Conservation (phyloP, 2,329 filamentous ascomycete species). For the Aspergillus tamarii region DNA sequence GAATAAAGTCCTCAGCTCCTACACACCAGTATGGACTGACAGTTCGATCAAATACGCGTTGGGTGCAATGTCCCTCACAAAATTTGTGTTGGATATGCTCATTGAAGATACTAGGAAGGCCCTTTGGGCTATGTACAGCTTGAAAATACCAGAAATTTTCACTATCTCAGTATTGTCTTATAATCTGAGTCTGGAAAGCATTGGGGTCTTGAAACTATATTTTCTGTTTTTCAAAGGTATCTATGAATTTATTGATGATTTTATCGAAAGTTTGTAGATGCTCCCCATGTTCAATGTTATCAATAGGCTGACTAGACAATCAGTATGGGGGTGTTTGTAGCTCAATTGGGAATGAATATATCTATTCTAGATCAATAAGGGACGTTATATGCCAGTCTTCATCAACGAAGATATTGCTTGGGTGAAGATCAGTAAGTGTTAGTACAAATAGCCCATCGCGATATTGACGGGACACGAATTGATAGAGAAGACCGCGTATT, state of each 20-base stretch:
- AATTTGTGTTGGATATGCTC: constrained; percentile 28
- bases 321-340: constrained; percentile 33
- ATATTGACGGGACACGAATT: constrained; percentile 32
- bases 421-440: constrained; percentile 45
- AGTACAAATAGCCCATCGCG: constrained; percentile 41
- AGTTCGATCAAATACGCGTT: constrained; percentile 16
- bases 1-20: constrained; percentile 11
- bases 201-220: neutral
- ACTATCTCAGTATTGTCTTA: constrained; percentile 28
- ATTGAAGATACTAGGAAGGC: constrained; percentile 29
- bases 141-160: constrained; percentile 34
- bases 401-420: constrained; percentile 43
- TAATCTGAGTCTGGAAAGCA: constrained; percentile 19
- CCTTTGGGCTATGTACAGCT: constrained; percentile 29
- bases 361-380: constrained; percentile 42
- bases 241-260: constrained; percentile 23
- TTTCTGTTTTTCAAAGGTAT: constrained; percentile 27
- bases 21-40: constrained; percentile 20
- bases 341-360: constrained; percentile 34
- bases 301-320: constrained; percentile 26
- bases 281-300: constrained; percentile 21
- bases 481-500: constrained; percentile 32
- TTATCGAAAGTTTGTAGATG: constrained; percentile 42
- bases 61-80: constrained; percentile 16
- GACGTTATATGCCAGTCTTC: constrained; percentile 39